A percentile compares a stretch with the other conserved stretches of the same genome.
Conservation (phyloP, 306 rosid genomes). For the Pterocarpus macrocarpus region DNA sequence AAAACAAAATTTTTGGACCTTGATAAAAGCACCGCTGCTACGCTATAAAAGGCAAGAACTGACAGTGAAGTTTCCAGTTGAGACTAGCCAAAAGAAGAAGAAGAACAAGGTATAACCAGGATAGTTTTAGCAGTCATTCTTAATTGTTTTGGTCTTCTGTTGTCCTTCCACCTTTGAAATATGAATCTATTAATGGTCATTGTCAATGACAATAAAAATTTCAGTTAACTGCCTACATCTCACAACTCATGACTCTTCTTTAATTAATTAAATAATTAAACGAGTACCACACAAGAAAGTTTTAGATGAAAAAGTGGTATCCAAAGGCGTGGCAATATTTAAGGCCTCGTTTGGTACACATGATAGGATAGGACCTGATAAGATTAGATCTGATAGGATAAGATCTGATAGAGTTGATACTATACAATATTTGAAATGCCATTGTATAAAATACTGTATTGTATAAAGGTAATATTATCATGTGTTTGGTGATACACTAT, state of each 20-base stretch:
- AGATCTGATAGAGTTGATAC: no score
- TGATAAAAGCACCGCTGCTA: background rate
- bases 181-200: background rate
- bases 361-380: no score
- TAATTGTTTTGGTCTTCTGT: background rate
- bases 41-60: background rate
- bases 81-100: background rate
- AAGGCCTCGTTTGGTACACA: no score
- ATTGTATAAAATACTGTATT: no score
- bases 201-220: background rate
- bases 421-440: no score
- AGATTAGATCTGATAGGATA: no score
- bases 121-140: background rate
- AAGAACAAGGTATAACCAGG: background rate
- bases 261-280: background rate
- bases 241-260: background rate
- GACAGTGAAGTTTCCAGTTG: background rate
- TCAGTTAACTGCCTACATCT: background rate
- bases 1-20: no score
- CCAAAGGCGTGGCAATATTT: constrained; percentile 7
- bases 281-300: constrained; percentile 11
- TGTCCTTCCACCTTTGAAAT: background rate
- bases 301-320: constrained; percentile 2
- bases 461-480: no score
- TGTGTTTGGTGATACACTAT: no score